phyloP scores from a whole-genome alignment of 208 protist species.

The Leishmania braziliensis region DNA sequence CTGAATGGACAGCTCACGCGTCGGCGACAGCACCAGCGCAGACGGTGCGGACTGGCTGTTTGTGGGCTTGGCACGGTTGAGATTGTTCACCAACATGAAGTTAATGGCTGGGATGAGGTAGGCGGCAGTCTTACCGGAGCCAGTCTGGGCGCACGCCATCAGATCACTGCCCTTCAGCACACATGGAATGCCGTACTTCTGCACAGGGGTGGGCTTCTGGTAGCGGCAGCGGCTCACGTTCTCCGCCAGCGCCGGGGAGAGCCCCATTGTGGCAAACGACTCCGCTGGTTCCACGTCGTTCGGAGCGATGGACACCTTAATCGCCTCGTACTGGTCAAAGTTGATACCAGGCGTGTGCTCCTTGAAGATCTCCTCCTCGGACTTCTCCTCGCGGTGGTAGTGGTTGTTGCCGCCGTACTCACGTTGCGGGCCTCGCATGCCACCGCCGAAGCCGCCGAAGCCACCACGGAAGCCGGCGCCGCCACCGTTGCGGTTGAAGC shows the following conservation, averaged over 20 bases:
- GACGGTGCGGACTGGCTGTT: slow-evolving; percentile 83
- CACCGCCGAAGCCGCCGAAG: slow-evolving; percentile 37
- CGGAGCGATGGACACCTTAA: slow-evolving; percentile 86
- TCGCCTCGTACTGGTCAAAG: slow-evolving; percentile 92
- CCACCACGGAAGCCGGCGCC: slow-evolving; percentile 37
- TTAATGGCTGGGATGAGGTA: slow-evolving; percentile 98
- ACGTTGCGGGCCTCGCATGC: slow-evolving; percentile 17
- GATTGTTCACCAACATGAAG: slow-evolving; percentile 80
- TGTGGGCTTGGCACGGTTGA: slow-evolving; percentile 44
- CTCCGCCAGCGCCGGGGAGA: slow-evolving; percentile 85
- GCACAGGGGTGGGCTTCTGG: slow-evolving; percentile 98
- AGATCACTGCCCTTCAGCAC: slow-evolving; percentile 94
- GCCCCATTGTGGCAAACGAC: slow-evolving; percentile 85
- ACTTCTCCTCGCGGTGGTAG: slow-evolving; percentile 88
- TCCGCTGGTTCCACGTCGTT: slow-evolving; percentile 77
- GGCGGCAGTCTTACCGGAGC: slow-evolving; percentile 99
- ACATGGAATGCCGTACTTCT: slow-evolving; percentile 98
- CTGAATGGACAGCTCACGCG: slow-evolving; percentile 97
- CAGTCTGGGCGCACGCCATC: slow-evolving; percentile 99
- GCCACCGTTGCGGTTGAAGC: slow-evolving; percentile 33
- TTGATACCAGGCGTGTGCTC: slow-evolving; percentile 92
- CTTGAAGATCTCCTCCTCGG: slow-evolving; percentile 92
- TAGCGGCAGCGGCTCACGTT: slow-evolving; percentile 97
- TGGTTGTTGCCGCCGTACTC: slow-evolving; percentile 44
- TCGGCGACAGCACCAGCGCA: slow-evolving; percentile 97